Percentiles rank a stretch among this genome's conserved stretches.
phyloP scores from a whole-genome alignment of 2,329 filamentous ascomycete species.

The Alternaria conjuncta region DNA sequence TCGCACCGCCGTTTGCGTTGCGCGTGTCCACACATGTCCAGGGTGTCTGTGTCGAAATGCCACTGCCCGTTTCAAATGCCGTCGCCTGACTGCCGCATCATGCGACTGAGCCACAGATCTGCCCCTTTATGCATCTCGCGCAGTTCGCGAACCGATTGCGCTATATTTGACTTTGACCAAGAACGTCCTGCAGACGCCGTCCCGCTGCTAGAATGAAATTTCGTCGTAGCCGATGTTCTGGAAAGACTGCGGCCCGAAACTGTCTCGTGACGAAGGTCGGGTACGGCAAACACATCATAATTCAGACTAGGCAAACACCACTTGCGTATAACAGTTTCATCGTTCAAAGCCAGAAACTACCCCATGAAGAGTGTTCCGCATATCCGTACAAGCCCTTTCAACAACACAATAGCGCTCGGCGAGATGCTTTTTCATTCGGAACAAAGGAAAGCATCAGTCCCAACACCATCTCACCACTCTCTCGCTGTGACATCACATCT shows the following conservation, averaged over 20 bases:
- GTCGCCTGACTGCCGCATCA: slow-evolving; percentile 22
- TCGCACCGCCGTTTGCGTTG: neutral
- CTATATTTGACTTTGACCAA: slow-evolving; percentile 7
- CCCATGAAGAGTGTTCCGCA: neutral
- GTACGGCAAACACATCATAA: neutral
- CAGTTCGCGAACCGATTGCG: neutral
- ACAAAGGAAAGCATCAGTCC: slow-evolving; percentile 1
- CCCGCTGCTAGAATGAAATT: neutral
- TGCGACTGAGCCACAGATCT: slow-evolving; percentile 23
- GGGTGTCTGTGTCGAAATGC: slow-evolving; percentile 11
- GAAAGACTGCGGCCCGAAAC: slow-evolving; percentile 10
- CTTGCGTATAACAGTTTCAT: neutral
- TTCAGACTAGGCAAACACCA: neutral
- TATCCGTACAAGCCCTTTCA: neutral
- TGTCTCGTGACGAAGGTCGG: slow-evolving; percentile 1
- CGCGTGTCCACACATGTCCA: neutral
- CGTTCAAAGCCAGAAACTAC: neutral
- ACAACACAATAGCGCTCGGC: neutral
- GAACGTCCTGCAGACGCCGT: slow-evolving; percentile 1
- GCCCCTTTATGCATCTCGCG: slow-evolving; percentile 32
- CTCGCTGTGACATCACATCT: neutral
- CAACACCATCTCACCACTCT: neutral
- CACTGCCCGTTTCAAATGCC: slow-evolving; percentile 16
- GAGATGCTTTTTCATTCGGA: slow-evolving; percentile 5
- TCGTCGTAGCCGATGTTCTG: slow-evolving; percentile 10